These are phyloP conservation scores for Botrytis cinerea DNA, from an alignment of 2,329 filamentous ascomycete species.

Conservation along the genomic window DNA sequence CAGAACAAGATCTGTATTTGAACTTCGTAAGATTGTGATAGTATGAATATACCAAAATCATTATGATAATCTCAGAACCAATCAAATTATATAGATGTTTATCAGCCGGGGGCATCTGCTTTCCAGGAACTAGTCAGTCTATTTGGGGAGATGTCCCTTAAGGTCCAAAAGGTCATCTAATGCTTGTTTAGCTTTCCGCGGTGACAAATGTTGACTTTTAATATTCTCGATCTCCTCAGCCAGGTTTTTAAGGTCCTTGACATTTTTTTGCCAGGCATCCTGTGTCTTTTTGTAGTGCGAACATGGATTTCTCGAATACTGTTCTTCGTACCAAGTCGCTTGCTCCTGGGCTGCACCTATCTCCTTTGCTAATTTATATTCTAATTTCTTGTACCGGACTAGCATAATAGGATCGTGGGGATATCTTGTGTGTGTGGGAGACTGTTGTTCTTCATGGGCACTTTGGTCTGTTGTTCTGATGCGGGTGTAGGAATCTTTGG, in stretches of 20 bases:
- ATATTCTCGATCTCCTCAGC: background rate
- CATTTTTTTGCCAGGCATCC: background rate
- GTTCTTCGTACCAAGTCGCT: too few relatives aligned
- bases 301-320: too few relatives aligned
- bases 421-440: background rate
- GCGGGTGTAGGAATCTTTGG: background rate
- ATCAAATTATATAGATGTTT: background rate
- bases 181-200: fast-evolving
- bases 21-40: too few relatives aligned
- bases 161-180: background rate
- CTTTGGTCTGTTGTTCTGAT: background rate
- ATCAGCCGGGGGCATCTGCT: background rate
- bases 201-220: background rate
- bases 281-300: too few relatives aligned
- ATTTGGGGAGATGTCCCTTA: too few relatives aligned
- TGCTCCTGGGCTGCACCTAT: fast-evolving
- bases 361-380: background rate
- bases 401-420: background rate
- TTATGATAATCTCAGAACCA: background rate
- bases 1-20: background rate
- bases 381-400: background rate
- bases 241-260: background rate
- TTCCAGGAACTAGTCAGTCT: too few relatives aligned
- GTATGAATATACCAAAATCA: background rate
- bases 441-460: background rate